Conservation (phyloP, 176 grass and related monocot genomes). For the Rhynchospora pubera region DNA sequence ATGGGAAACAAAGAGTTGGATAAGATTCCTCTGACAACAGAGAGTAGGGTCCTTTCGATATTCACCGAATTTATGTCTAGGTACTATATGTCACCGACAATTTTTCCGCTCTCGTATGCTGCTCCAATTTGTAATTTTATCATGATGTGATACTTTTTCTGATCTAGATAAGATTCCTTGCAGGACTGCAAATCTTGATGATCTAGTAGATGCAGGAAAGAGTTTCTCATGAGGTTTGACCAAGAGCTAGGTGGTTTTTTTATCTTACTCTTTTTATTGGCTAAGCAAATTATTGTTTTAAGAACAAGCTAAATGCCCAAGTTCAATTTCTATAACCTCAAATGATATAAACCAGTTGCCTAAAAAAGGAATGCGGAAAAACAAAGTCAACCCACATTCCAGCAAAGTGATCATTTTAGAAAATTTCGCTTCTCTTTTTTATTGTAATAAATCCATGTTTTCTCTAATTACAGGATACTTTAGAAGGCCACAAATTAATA, state of each 20-base stretch:
- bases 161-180: neutral
- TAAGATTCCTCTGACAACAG: neutral
- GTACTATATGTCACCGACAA: slow-evolving; percentile 1
- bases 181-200: slow-evolving; percentile 46
- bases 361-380: neutral
- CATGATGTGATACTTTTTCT: neutral
- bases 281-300: neutral
- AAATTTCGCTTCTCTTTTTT: neutral
- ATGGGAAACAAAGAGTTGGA: slow-evolving; percentile 7
- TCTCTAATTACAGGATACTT: slow-evolving; percentile 34
- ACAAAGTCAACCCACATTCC: neutral
- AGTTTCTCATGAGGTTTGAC: slow-evolving; percentile 41
- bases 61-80: slow-evolving; percentile 43
- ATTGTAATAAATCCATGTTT: neutral
- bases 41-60: neutral
- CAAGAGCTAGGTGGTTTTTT: slow-evolving; percentile 36
- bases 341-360: neutral
- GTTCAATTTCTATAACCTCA: too few species aligned
- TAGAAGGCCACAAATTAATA: slow-evolving; percentile 28
- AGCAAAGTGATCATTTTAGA: neutral
- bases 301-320: neutral
- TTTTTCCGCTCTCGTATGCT: neutral
- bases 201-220: slow-evolving; percentile 44
- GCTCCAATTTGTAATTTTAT: neutral
- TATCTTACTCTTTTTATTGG: neutral